phyloP scores from a whole-genome alignment of 1,284 basidiomycete genomes.

The Schizophyllum amplum region DNA sequence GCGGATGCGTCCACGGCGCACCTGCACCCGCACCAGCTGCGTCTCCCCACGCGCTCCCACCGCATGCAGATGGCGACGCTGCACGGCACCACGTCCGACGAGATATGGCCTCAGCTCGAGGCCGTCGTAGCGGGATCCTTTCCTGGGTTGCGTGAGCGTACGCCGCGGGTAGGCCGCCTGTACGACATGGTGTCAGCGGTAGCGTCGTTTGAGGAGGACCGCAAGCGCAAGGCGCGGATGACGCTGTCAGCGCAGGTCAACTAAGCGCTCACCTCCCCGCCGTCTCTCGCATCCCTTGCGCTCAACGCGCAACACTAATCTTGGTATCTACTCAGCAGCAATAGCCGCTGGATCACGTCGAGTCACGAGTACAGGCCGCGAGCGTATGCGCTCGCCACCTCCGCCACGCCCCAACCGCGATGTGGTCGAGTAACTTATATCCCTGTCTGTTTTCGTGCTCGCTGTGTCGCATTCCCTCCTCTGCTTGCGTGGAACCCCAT shows the following conservation, averaged over 20 bases:
- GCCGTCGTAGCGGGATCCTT: slow-evolving; percentile 47
- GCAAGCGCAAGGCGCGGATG: slow-evolving; percentile 17
- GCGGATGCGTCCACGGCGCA: slow-evolving; percentile 9
- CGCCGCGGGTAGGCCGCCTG: slow-evolving; percentile 27
- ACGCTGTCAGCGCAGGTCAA: slow-evolving; percentile 1
- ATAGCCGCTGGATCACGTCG: not conserved
- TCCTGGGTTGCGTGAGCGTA: slow-evolving; percentile 48
- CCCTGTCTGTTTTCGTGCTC: not conserved
- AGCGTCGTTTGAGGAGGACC: slow-evolving; percentile 20
- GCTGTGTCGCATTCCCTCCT: not conserved
- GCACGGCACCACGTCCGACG: slow-evolving; percentile 80
- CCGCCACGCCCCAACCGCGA: not conserved
- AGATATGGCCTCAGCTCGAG: slow-evolving; percentile 87
- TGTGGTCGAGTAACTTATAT: not conserved
- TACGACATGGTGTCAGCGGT: slow-evolving; percentile 44
- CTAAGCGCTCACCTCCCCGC: not conserved
- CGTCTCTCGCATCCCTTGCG: not conserved
- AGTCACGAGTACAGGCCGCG: too few relatives aligned
- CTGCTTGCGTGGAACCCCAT: not conserved
- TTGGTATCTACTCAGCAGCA: not conserved
- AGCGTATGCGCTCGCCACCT: too few relatives aligned
- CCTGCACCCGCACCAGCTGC: slow-evolving; percentile 41
- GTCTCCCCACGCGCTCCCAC: slow-evolving; percentile 33
- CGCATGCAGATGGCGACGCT: slow-evolving; percentile 62
- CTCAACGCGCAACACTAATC: not conserved